These are phyloP conservation scores for Zizania latifolia DNA, from an alignment of 176 grass and related monocot species.

Conservation along the genomic window DNA sequence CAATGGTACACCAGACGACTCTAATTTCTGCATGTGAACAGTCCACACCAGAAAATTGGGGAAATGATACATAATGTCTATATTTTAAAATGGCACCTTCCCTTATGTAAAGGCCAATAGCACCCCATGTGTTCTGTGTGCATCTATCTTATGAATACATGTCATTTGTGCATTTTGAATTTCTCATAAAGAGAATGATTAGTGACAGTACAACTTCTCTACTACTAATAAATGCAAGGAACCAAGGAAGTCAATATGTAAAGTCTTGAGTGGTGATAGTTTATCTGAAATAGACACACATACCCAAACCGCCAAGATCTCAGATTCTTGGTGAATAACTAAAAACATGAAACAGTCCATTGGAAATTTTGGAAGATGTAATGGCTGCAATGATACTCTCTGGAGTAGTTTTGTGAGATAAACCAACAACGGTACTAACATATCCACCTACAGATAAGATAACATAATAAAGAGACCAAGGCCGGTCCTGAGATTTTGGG, in stretches of 20 bases:
- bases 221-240: neutral
- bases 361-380: neutral
- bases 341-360: neutral
- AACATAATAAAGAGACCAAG: conserved; percentile 29
- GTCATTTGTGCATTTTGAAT: neutral
- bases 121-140: neutral
- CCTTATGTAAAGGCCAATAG: neutral
- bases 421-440: neutral
- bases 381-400: neutral
- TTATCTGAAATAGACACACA: neutral
- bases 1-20: neutral
- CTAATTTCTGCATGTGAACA: neutral
- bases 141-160: neutral
- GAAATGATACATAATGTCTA: neutral
- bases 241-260: neutral
- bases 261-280: neutral
- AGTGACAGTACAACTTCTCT: neutral
- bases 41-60: neutral
- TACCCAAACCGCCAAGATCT: neutral
- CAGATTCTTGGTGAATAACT: neutral
- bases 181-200: neutral
- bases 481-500: too few species aligned
- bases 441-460: conserved; percentile 5
- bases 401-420: neutral
- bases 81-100: too few species aligned